phyloP scores from a whole-genome alignment of 371 early-diverging fungal genomes.

The Thermomucor indicae-seudaticae region DNA sequence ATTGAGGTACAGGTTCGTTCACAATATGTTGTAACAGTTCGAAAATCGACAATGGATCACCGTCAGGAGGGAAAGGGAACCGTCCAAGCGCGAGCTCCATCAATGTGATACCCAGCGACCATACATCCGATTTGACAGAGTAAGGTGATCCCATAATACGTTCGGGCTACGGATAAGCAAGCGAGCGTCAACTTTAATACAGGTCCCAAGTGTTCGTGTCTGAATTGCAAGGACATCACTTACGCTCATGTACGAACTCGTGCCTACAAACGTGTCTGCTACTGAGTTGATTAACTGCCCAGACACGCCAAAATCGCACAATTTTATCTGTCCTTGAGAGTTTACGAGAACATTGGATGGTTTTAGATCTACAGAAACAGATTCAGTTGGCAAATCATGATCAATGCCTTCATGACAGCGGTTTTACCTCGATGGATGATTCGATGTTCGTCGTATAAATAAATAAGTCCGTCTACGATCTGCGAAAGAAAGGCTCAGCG shows the following conservation, averaged over 20 bases:
- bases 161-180: slow-evolving; percentile 82
- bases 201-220: no score
- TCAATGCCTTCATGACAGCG: neutral
- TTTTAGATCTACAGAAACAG: slow-evolving; percentile 59
- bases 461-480: slow-evolving; percentile 76
- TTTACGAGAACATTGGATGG: slow-evolving; percentile 81
- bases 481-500: slow-evolving; percentile 10
- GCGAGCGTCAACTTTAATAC: no score
- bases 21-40: slow-evolving; percentile 93
- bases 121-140: slow-evolving; percentile 91
- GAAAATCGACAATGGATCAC: slow-evolving; percentile 75
- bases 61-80: slow-evolving; percentile 85
- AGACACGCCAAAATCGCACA: slow-evolving; percentile 91
- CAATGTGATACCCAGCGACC: slow-evolving; percentile 92
- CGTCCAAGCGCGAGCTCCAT: slow-evolving; percentile 89
- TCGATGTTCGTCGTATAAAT: slow-evolving; percentile 79
- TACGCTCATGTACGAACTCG: slow-evolving; percentile 90
- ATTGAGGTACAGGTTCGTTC: slow-evolving; percentile 83
- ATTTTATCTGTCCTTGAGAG: slow-evolving; percentile 79
- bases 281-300: slow-evolving; percentile 79
- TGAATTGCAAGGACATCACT: no score
- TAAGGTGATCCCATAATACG: slow-evolving; percentile 91
- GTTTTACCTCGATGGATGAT: slow-evolving; percentile 80
- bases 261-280: slow-evolving; percentile 89
- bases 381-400: neutral